A percentile compares a stretch with the other conserved stretches of the same genome.
Conservation (phyloP, 2,329 filamentous ascomycete species). For the Leptographium procerum region DNA sequence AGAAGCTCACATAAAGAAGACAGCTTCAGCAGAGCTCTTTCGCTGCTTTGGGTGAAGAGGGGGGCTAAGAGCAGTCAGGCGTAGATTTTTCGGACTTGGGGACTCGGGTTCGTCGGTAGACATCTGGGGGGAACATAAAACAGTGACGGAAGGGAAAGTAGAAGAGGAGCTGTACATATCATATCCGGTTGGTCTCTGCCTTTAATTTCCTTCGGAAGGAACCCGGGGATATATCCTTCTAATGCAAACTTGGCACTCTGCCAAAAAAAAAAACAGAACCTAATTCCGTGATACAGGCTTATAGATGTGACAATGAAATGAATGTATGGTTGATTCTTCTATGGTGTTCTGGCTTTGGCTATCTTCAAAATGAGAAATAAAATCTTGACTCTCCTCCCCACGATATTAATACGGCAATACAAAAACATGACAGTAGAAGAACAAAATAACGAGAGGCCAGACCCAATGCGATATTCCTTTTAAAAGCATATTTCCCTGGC, state of each 20-base stretch:
- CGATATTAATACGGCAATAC: conserved; percentile 9
- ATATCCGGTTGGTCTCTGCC: neutral
- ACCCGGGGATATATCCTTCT: neutral
- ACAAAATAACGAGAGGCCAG: conserved; percentile 6
- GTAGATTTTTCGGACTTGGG: neutral
- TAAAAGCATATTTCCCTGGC: conserved; percentile 10
- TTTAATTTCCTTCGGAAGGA: neutral
- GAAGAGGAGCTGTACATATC: neutral
- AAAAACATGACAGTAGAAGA: conserved; percentile 5
- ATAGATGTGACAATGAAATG: neutral
- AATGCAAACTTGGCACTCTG: neutral
- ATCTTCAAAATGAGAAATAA: conserved; percentile 4
- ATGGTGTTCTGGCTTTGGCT: conserved; percentile 2
- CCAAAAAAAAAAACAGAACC: neutral
- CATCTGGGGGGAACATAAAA: neutral
- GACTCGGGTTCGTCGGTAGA: neutral
- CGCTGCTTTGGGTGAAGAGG: neutral
- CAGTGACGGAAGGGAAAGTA: no score
- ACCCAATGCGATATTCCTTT: conserved; percentile 12
- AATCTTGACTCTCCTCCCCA: conserved; percentile 1
- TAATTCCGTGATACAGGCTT: no score
- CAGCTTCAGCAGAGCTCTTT: neutral
- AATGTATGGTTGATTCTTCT: conserved; percentile 1
- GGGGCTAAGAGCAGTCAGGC: neutral
- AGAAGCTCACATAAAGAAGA: conserved; percentile 75